Evolutionary conservation across 2,329 filamentous ascomycete species (phyloP).

Genomic region (Pseudogymnoascus sp.): DNA sequence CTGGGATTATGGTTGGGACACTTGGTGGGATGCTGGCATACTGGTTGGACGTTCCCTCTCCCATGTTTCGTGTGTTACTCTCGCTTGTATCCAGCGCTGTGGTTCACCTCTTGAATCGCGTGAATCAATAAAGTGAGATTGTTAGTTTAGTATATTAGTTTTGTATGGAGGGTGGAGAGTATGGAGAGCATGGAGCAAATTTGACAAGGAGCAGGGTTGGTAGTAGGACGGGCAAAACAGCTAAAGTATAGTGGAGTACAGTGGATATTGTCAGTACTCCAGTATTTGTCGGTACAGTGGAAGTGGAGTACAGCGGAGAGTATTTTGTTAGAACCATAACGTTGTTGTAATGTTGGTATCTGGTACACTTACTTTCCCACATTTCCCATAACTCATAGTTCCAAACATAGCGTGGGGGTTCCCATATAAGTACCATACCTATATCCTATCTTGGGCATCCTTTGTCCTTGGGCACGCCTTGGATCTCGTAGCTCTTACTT

Average conservation of each 20-base stretch:
- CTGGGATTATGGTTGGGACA: background rate
- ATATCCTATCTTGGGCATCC: background rate
- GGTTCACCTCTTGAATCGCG: conserved; percentile 3
- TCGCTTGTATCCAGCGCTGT: conserved; percentile 1
- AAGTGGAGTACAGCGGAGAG: background rate
- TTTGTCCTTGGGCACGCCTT: conserved; percentile 1
- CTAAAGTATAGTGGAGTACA: background rate
- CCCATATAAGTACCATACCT: background rate
- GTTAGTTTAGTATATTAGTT: background rate
- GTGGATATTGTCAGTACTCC: too few species aligned
- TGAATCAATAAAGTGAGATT: conserved; percentile 7
- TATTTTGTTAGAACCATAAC: background rate
- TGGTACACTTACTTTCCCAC: background rate
- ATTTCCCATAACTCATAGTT: background rate
- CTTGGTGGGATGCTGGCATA: too few species aligned
- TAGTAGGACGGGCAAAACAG: background rate
- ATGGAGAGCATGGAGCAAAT: background rate
- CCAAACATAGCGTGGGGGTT: conserved; percentile 6
- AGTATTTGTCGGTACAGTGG: too few species aligned
- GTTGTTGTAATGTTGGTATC: conserved; percentile 4
- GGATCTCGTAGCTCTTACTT: background rate
- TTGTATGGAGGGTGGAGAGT: too few species aligned
- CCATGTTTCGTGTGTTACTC: background rate
- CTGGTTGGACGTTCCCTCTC: background rate
- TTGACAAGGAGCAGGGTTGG: background rate